Base-by-base conservation (phyloP, 352 stramenopile genomes). In the Phytophthora melonis region DNA sequence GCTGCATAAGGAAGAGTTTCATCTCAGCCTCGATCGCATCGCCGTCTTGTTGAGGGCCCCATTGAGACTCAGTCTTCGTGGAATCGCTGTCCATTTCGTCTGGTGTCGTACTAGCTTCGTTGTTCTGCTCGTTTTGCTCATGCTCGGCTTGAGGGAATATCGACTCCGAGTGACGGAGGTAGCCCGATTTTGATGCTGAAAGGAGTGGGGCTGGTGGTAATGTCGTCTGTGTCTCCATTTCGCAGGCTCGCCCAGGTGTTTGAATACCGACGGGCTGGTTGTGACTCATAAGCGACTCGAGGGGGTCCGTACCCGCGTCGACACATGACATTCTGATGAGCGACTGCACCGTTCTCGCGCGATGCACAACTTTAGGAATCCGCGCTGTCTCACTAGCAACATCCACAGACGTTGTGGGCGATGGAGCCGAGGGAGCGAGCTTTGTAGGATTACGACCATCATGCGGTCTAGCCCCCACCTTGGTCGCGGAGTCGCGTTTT, bases 191-290 rank as follows among this genome's bases (percentile, higher is more conserved):
- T 53, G 68, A 64, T 25, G 82, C 30, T 9, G 52, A 58, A 36
- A 86, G 23, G 5, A 78, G 68, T 13, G 68, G 63, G 4, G 78
- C 73, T 50, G 83, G 81, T 3, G 80, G 84, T 16, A 86, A 66
- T 14, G 63, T 57, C 13, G 83, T 89, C 58, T 92, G 79, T 0
- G 83, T 91, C 58, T 92, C 83, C 27, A 78, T 90, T 19, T 84
- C 84, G 19, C 74, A 79, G 10, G 59, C 73, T 1, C 30, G 18
- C 21, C 19, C 10, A 19, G 53, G 39, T 21, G 30, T 41, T 3
- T 45, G 6, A 25, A 61, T 63, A 41, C 47, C 23, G 58, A 56
- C 19, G n/a, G 61, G 30, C 9, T 68, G 56, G 27, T 45, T 45
- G 39, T 45, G 39, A 7, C 69, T 67, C 57, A 88, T 78, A n/a